phyloP scores from a whole-genome alignment of 371 early-diverging fungal species.

The Catenaria anguillulae region DNA sequence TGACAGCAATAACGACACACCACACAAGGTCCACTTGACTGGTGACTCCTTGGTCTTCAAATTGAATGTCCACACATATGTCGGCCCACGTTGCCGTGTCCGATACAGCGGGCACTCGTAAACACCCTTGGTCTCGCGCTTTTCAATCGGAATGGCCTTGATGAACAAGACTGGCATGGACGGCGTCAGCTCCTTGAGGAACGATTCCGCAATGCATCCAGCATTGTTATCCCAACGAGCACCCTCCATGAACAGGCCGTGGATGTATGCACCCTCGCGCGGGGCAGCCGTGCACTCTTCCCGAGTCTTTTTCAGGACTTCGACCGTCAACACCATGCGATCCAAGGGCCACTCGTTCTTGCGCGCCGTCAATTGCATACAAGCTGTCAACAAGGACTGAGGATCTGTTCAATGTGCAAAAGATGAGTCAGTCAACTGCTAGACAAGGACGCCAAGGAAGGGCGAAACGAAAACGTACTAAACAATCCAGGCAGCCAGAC shows the following conservation, averaged over 20 bases:
- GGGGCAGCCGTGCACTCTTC: conserved; percentile 43
- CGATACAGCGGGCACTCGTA: conserved; percentile 46
- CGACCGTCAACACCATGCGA: conserved; percentile 40
- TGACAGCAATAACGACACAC: conserved; percentile 29
- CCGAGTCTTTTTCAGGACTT: conserved; percentile 39
- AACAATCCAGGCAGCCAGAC: conserved; percentile 43
- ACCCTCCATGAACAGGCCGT: conserved; percentile 46
- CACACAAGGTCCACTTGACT: conserved; percentile 40
- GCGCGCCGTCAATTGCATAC: conserved; percentile 48
- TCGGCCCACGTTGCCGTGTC: conserved; percentile 40
- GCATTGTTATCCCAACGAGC: conserved; percentile 40
- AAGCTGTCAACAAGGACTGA: conserved; percentile 46
- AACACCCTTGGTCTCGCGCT: conserved; percentile 41
- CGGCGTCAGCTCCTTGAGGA: conserved; percentile 38
- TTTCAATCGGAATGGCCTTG: conserved; percentile 41
- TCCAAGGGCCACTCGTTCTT: conserved; percentile 48
- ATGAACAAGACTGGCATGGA: conserved; percentile 45
- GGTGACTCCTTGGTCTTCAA: conserved; percentile 42
- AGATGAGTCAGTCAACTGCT: no score
- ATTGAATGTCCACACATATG: conserved; percentile 46
- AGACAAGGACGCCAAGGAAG: no score
- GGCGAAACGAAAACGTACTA: no score
- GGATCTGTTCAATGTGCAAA: no score
- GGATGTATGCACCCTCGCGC: conserved; percentile 41
- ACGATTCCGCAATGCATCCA: conserved; percentile 37